Conservation (phyloP, 169 alveolate genomes). For the Plasmodium chabaudi region DNA sequence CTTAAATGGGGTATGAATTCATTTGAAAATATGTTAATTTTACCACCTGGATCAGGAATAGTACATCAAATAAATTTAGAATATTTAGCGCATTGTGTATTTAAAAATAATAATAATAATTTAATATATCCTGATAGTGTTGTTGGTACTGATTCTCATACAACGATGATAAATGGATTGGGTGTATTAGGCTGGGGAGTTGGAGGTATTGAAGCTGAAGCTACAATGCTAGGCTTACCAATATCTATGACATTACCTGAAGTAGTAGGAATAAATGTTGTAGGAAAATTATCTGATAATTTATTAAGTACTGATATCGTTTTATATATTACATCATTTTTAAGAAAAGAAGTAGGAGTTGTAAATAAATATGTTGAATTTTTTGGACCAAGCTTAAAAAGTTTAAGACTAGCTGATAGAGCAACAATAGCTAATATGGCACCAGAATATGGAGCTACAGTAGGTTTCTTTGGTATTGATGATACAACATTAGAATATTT, state of each 20-base stretch:
- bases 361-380: constrained; percentile 97
- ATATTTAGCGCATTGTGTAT: constrained; percentile 88
- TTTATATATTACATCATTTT: constrained; percentile 89
- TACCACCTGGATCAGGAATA: constrained; percentile 98
- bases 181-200: constrained; percentile 97
- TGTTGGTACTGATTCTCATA: constrained; percentile 97
- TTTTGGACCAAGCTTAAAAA: constrained; percentile 93
- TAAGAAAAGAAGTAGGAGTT: constrained; percentile 95
- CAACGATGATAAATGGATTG: constrained; percentile 97
- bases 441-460: constrained; percentile 98
- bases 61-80: constrained; percentile 95
- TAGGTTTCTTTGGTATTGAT: constrained; percentile 97
- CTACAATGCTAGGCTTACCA: constrained; percentile 98
- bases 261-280: constrained; percentile 95
- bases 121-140: constrained; percentile 95
- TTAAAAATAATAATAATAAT: constrained; percentile 80
- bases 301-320: constrained; percentile 96
- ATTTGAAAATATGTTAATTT: constrained; percentile 93
- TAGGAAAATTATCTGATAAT: constrained; percentile 90
- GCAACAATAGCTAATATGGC: constrained; percentile 98
- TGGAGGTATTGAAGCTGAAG: constrained; percentile 99
- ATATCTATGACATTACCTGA: constrained; percentile 97
- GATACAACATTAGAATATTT: constrained; percentile 92
- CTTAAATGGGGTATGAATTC: constrained; percentile 97
- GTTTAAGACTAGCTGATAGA: constrained; percentile 93